phyloP scores from a whole-genome alignment of 768 basidiomycete genomes.

The Pleurotus tuoliensis region DNA sequence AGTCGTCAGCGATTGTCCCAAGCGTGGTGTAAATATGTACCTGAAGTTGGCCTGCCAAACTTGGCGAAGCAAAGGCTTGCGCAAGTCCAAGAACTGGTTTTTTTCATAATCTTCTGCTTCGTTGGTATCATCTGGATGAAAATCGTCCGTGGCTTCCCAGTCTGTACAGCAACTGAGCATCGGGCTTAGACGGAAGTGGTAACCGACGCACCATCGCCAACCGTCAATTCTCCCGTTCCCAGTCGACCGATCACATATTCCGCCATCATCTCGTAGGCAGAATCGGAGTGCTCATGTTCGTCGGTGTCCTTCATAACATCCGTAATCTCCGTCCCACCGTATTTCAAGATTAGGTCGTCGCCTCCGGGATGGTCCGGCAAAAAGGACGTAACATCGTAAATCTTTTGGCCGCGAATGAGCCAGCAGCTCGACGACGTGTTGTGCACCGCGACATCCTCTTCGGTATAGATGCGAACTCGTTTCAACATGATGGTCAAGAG shows the following conservation, averaged over 20 bases:
- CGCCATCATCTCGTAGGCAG: slow-evolving; percentile 88
- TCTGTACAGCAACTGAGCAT: slow-evolving; percentile 38
- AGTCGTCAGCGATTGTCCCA: slow-evolving; percentile 1
- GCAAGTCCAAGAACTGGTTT: slow-evolving; percentile 89
- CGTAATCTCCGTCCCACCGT: slow-evolving; percentile 83
- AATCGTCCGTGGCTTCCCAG: slow-evolving; percentile 88
- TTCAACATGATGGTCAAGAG: slow-evolving; percentile 49
- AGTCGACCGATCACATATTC: slow-evolving; percentile 85
- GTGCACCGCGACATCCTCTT: slow-evolving; percentile 71
- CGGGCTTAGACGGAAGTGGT: neutral
- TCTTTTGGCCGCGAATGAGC: slow-evolving; percentile 75
- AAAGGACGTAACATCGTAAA: slow-evolving; percentile 89
- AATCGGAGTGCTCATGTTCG: slow-evolving; percentile 87
- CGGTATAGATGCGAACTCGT: slow-evolving; percentile 68
- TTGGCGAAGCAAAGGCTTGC: slow-evolving; percentile 79
- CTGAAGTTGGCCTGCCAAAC: slow-evolving; percentile 87
- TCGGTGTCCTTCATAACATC: slow-evolving; percentile 73
- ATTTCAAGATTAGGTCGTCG: slow-evolving; percentile 81
- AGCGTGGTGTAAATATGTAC: slow-evolving; percentile 30
- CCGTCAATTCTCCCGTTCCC: slow-evolving; percentile 68
- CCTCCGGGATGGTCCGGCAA: slow-evolving; percentile 90
- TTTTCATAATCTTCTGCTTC: slow-evolving; percentile 76
- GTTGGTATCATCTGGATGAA: slow-evolving; percentile 89
- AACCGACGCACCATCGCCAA: slow-evolving; percentile 66
- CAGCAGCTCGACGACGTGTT: slow-evolving; percentile 64